Base-by-base conservation (phyloP, 306 rosid species). In the Cicer bijugum region DNA sequence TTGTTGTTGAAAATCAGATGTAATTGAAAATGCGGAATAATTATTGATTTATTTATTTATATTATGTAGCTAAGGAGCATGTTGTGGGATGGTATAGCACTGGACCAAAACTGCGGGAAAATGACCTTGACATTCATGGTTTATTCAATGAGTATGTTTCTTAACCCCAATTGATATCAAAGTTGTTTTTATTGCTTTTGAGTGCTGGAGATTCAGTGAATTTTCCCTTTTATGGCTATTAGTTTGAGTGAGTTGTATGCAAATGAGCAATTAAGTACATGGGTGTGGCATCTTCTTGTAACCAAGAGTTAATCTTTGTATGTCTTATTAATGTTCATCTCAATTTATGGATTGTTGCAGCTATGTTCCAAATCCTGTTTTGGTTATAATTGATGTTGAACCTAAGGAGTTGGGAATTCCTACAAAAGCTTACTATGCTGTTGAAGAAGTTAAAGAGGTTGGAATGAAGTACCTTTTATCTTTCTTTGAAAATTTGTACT, bases 81-180 rank as follows among this genome's bases (percentile, higher is more conserved):
- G 89, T 93, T 1, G 90, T 93, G 17, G 98, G 98, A 45, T 93
- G 98, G 98, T 93, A 93, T 60, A 92, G 98, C 75, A 90, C 96
- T 1, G 98, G 98, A 20, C 98, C 98, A 0, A 93, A 93, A 69
- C 76, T 93, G 47, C 80, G 95, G 16, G 97, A 93, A 74, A 93
- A 93, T 85, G 98, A 93, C 59, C 90, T 90, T 12, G 97, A 93
- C 55, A 74, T 93, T 82, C 98, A 93, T 74, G 82, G 83, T 4
- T 78, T 93, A 76, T 90, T 93, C 80, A 86, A 93, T 71, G 87
- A 89, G 97, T 90, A 84, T 46, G 83, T 74, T 81, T 47, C 5
- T 53, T 45, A 43, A 19, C 50, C 58, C 57, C 12, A 35, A 65
- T 78, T 79, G 67, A 76, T 64, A 74, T 85, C 81, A 69, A 15